Conservation (phyloP, 2,329 filamentous ascomycete species). For the Scedosporium dehoogii region DNA sequence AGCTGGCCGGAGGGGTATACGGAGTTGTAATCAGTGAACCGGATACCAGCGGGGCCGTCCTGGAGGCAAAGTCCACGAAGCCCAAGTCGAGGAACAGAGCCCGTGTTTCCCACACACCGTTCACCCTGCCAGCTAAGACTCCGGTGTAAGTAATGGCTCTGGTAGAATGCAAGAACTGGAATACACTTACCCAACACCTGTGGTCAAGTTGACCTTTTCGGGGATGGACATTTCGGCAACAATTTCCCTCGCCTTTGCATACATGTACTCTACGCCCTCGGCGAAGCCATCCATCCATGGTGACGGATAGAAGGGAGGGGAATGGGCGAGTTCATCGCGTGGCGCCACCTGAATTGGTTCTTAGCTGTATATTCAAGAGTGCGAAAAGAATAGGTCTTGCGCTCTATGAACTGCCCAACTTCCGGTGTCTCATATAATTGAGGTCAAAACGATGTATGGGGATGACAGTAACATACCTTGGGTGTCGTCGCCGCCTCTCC, state of each 20-base stretch:
- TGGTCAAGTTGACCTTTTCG: slow-evolving; percentile 94
- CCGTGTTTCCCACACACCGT: slow-evolving; percentile 67
- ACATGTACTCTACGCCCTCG: slow-evolving; percentile 64
- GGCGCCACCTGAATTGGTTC: neutral
- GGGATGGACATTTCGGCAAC: slow-evolving; percentile 73
- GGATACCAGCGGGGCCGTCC: slow-evolving; percentile 73
- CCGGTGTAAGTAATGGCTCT: neutral
- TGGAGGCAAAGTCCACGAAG: slow-evolving; percentile 74
- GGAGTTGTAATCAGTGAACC: slow-evolving; percentile 67
- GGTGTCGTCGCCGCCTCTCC: slow-evolving; percentile 9
- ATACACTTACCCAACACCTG: slow-evolving; percentile 65
- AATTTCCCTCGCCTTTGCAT: slow-evolving; percentile 65
- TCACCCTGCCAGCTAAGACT: slow-evolving; percentile 38
- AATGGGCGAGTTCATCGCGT: slow-evolving; percentile 23
- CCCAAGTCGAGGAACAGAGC: slow-evolving; percentile 59
- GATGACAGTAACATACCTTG: slow-evolving; percentile 14
- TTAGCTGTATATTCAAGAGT: neutral
- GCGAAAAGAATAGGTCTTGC: neutral
- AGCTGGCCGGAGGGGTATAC: slow-evolving; percentile 74
- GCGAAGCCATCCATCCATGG: slow-evolving; percentile 75
- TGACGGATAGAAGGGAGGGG: slow-evolving; percentile 66
- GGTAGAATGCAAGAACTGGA: neutral
- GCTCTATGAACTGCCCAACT: neutral
- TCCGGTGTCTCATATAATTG: neutral
- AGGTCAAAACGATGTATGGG: slow-evolving; percentile 12